These are phyloP conservation scores for Hagleromyces aurorensis DNA, from an alignment of 805 yeast species.

Conservation along the genomic window DNA sequence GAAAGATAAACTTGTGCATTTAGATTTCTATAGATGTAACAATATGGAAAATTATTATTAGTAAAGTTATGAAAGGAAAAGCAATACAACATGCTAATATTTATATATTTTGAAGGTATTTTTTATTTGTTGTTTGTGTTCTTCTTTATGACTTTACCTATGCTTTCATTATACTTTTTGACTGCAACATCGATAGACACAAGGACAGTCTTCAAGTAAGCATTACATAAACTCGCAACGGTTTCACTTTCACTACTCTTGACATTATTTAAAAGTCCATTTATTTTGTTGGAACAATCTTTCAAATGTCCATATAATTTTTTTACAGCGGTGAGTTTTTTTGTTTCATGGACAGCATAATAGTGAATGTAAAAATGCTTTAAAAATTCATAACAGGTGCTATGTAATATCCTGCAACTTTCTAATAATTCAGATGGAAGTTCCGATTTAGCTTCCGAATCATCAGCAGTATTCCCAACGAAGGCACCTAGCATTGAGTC, in stretches of 20 bases:
- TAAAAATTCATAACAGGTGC: slow-evolving; percentile 67
- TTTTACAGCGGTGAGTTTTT: slow-evolving; percentile 37
- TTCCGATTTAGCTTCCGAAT: slow-evolving; percentile 27
- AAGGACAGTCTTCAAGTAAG: slow-evolving; percentile 37
- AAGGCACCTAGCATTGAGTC: slow-evolving; percentile 22
- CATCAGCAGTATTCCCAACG: slow-evolving; percentile 17
- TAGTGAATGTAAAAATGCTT: slow-evolving; percentile 68
- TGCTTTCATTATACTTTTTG: slow-evolving; percentile 35
- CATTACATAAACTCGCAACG: slow-evolving; percentile 22
- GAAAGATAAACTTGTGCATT: slow-evolving; percentile 34
- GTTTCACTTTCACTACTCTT: slow-evolving; percentile 25
- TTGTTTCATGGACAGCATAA: slow-evolving; percentile 40
- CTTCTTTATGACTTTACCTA: no score
- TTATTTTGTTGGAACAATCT: slow-evolving; percentile 39
- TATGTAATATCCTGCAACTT: slow-evolving; percentile 51
- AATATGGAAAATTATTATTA: no score
- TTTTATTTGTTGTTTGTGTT: no score
- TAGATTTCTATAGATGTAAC: no score
- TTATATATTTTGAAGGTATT: no score
- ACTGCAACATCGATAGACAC: slow-evolving; percentile 42
- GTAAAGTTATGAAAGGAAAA: no score
- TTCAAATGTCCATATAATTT: slow-evolving; percentile 41
- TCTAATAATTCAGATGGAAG: slow-evolving; percentile 38
- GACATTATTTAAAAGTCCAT: slow-evolving; percentile 25
- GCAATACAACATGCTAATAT: no score